Evolutionary conservation across 257 asterid species (phyloP), one percentile per base, ranked within the genome.

Genomic region (Capsicum pubescens): DNA sequence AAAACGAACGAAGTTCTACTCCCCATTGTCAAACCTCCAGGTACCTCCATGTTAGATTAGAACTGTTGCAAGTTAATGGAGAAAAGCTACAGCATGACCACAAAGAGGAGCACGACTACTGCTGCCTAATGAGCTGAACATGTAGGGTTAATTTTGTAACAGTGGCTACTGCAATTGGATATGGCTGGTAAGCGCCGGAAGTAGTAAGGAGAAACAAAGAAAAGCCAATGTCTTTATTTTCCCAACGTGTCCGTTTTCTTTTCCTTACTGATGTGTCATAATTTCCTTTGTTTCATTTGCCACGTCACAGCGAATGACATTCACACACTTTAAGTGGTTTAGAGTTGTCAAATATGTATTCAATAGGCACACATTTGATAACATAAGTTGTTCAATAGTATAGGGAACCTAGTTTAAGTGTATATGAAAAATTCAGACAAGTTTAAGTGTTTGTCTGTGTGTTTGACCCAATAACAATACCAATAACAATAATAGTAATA

Each of bases 41-140:
- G 70, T 12, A 32, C 71, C 71, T 64, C 71, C 71, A 64, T 32
- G 71, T 64, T 64, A 12, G 71, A 44, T 15, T 6, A 64, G 46
- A 56, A 56, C 60, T 56, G 60, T 15, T 56, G 60, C n/a, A 56
- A 64, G 44, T 64, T 17, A 11, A 32, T 12, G 71, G 46, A 64
- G 44, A 64, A 64, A 64, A 12, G 71, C 71, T 64, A 26, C 71
- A 64, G 71, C 17, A 1, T 64, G 71, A 64, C 71, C 71, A 64
- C n/a, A 0, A 64, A 32, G 71, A 64, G 71, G 46, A 64, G 71
- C 46, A 12, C 46, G 2, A 32, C 10, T 32, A 32, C 14, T 64
- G n/a, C 9, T 21, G 69, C 69, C 69, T 63, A 21, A 21, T 63
- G 69, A 21, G 69, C 69, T 63, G 15, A 10, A 63, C 69, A 63